Base-by-base conservation (phyloP, 768 basidiomycete genomes). In the Mycena belliarum region DNA sequence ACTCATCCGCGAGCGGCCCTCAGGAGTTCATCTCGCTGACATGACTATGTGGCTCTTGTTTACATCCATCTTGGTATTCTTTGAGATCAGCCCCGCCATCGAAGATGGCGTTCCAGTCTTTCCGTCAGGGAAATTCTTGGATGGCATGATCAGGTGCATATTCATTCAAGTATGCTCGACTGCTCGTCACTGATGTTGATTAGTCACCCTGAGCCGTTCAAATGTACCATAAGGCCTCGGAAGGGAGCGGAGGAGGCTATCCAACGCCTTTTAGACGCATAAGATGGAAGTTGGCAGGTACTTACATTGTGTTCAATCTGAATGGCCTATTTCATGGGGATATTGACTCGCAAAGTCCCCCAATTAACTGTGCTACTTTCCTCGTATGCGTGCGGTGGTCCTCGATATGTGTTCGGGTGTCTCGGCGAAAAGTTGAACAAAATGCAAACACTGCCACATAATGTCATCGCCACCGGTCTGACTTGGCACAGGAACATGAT, bases 1-100 rank as follows among this genome's bases (percentile, higher is more conserved):
- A 23, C 11, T 45, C 7, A 45, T 14, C n/a, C 4, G 33, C 1
- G n/a, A n/a, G n/a, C n/a, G n/a, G n/a, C n/a, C n/a, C 25, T 23
- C 44, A 72, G 73, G 73, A 25, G 47, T 43, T 12, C 66, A 66
- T 44, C 63, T 76, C n/a, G 72, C 65, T 0, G 67, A 73, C 41
- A 56, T 65, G 0, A 47, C 62, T 7, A 47, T 76, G 10, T 76
- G 66, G 60, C 37, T 69, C 35, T 26, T 58, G 14, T 66, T 63
- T 38, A 43, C 57, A 11, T 63, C 57, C 21, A 25, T 61, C 5
- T 48, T 69, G 16, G 49, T 60, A 21, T 49, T 57, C 20, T 65
- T 68, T 50, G 61, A 67, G 37, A 63, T 70, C 38, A n/a, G 45
- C n/a, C 46, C 57, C 15, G 44, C 56, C 14, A n/a, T 63, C n/a